Evolutionary conservation across 768 basidiomycete genomes (phyloP), one percentile per base, ranked within the genome.

Genomic region (Suillus cothurnatus): DNA sequence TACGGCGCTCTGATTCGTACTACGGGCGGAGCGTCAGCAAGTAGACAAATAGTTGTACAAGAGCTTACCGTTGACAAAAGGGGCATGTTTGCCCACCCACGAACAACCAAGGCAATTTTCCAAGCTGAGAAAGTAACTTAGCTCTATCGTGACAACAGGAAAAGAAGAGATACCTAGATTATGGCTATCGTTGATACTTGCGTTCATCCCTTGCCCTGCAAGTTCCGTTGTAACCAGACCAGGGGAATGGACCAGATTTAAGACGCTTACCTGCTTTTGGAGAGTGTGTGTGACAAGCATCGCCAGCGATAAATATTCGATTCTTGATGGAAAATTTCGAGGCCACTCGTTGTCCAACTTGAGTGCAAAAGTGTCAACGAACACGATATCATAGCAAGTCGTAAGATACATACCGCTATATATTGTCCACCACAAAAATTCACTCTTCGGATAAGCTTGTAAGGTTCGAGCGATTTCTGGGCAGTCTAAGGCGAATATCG

Each of bases 171-270:
- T 49, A 81, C 80, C 72, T 15, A 86, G 78, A 68, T 87, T 86
- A 69, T 84, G 85, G 0, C 81, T 74, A 63, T 86, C 85, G 60
- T 81, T 84, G 77, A 86, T 85, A 59, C 81, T 81, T 3, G 84
- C 83, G 43, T 84, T 85, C 83, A 84, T 81, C 1, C 82, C 84
- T 64, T 86, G 85, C 6, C 84, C 82, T 83, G 41, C 66, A 68
- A n/a, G 66, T 61, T 67, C 72, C 68, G 9, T 70, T 78, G 50
- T 67, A 59, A 47, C 19, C 23, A 43, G 19, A 57, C 26, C 14
- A n/a, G n/a, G n/a, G n/a, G n/a, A n/a, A n/a, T n/a, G n/a, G n/a
- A n/a, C n/a, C n/a, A n/a, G n/a, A n/a, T n/a, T n/a, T n/a, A n/a
- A n/a, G n/a, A n/a, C n/a, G n/a, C n/a, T n/a, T n/a, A n/a, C n/a